phyloP scores from a whole-genome alignment of 1,139 yeast genomes.

The Sugiyamaella grinbergsii region DNA sequence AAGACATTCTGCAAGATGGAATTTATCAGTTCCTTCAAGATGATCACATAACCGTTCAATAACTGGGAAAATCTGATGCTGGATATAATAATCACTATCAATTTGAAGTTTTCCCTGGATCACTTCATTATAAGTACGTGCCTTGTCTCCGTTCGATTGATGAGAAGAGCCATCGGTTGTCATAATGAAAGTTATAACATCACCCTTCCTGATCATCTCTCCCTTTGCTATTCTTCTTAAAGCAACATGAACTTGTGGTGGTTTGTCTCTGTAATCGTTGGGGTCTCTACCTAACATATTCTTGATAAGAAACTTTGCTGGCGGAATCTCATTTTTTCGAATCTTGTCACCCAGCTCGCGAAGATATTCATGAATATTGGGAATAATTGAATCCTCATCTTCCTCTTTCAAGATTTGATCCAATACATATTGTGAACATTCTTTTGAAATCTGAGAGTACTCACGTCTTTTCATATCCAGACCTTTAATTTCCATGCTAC shows the following conservation, averaged over 20 bases:
- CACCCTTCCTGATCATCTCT: slow-evolving; percentile 83
- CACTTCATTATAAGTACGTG: slow-evolving; percentile 75
- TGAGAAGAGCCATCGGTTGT: slow-evolving; percentile 36
- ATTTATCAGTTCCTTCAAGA: slow-evolving; percentile 84
- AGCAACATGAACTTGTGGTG: slow-evolving; percentile 93
- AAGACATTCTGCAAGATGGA: slow-evolving; percentile 71
- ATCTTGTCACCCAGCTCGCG: slow-evolving; percentile 62
- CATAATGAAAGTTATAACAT: slow-evolving; percentile 85
- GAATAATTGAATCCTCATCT: slow-evolving; percentile 77
- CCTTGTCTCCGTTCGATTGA: slow-evolving; percentile 62
- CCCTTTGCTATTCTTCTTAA: slow-evolving; percentile 76
- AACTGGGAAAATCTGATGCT: slow-evolving; percentile 88
- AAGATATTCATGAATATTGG: slow-evolving; percentile 71
- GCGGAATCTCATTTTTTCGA: slow-evolving; percentile 59
- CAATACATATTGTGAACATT: slow-evolving; percentile 75
- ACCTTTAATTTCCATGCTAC: slow-evolving; percentile 86
- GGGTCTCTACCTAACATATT: slow-evolving; percentile 48
- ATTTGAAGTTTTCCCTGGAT: slow-evolving; percentile 58
- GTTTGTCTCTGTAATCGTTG: slow-evolving; percentile 55
- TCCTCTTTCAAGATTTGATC: slow-evolving; percentile 69
- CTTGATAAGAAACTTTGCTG: slow-evolving; percentile 55
- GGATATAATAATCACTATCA: slow-evolving; percentile 78
- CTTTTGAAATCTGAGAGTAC: slow-evolving; percentile 89
- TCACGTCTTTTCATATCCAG: slow-evolving; percentile 97
- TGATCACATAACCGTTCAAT: slow-evolving; percentile 83